Base-by-base conservation (phyloP, 148 eudicot species). In the Vaccinium darrowii region DNA sequence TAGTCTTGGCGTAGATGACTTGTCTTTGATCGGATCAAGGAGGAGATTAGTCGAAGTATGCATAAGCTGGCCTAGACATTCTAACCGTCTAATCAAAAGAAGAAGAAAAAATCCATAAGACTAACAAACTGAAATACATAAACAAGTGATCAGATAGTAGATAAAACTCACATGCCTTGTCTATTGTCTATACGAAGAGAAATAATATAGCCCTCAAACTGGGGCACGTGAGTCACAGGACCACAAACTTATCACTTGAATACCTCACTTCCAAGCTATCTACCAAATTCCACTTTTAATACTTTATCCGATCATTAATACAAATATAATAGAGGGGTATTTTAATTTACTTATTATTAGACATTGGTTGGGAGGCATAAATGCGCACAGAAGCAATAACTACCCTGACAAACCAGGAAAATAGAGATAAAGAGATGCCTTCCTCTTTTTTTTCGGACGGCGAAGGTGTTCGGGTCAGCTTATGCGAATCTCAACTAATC, bases 221-320 rank as follows among this genome's bases (percentile, higher is more conserved):
- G 21, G 83, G 83, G 39, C 83, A 47, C 23, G 43, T 65, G 57
- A 81, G n/a, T 15, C 57, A n/a, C 58, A 25, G 25, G 52, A 63
- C 54, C 74, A 62, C 2, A 63, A 47, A 10, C 39, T 18, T 36
- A 52, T 53, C n/a, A 54, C 43, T 30, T 25, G 10, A 81, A 9
- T 39, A 7, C 23, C 58, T 47, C 74, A 39, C 53, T 81, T 60
- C 54, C 72, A 43, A n/a, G 72, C 51, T 5, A 6, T 81, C 19
- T 11, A n/a, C 72, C 33, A 63, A n/a, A 15, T 8, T 56, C 83
- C 30, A 6, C 74, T 21, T 12, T 12, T 3, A 43, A 18, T 47
- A 63, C 54, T 81, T 63, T 16, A 62, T 43, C 19, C 15, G 4
- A 63, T 81, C 33, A 43, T 53, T 39, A 63, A 33, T 11, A 49